These are phyloP conservation scores for Cynara cardunculus DNA, from an alignment of 129 eudicot species.

Conservation along the genomic window DNA sequence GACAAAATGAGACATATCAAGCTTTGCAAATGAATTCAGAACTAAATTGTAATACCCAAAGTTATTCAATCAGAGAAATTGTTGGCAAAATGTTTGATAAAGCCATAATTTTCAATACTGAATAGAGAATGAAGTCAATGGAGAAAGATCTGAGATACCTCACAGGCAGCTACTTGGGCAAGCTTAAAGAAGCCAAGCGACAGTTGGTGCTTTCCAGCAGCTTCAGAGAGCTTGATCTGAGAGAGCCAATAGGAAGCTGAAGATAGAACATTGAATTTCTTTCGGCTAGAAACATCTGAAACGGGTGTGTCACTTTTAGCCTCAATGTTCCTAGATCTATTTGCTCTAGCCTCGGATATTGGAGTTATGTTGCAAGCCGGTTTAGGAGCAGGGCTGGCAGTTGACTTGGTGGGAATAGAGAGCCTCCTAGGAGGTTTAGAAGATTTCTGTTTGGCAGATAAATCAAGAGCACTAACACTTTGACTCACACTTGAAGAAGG, in stretches of 20 bases:
- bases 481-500: conserved; percentile 62
- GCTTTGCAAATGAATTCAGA: neutral
- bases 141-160: conserved; percentile 45
- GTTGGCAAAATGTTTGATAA: neutral
- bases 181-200: conserved; percentile 96
- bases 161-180: conserved; percentile 72
- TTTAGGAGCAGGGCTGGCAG: conserved; percentile 57
- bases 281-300: conserved; percentile 59
- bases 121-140: neutral
- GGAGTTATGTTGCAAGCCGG: conserved; percentile 58
- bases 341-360: conserved; percentile 66
- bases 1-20: neutral
- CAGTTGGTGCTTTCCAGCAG: conserved; percentile 68
- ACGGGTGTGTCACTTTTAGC: conserved; percentile 49
- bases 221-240: conserved; percentile 86
- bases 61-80: neutral
- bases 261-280: conserved; percentile 54
- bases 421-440: conserved; percentile 85
- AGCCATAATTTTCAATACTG: neutral
- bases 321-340: conserved; percentile 30
- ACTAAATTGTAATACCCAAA: neutral
- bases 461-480: conserved; percentile 63
- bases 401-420: conserved; percentile 64
- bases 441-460: conserved; percentile 77
- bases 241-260: conserved; percentile 88